Evolutionary conservation across 768 basidiomycete genomes (phyloP).

Genomic region (Tylopilus plumbeoviolaceoides): DNA sequence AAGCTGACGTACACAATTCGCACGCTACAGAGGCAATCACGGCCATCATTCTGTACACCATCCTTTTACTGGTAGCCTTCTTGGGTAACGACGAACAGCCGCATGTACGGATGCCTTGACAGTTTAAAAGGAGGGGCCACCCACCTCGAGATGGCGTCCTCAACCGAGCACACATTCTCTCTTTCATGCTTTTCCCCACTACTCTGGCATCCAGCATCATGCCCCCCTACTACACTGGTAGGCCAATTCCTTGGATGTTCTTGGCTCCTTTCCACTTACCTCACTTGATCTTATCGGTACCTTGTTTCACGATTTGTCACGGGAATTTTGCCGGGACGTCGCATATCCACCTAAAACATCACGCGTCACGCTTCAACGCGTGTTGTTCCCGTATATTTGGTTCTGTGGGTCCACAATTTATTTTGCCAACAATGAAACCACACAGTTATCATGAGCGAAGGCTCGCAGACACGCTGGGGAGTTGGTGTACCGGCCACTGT

Average conservation of each 20-base stretch:
- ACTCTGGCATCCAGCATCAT: too few relatives aligned
- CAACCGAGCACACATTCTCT: constrained; percentile 1
- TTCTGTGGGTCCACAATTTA: constrained; percentile 31
- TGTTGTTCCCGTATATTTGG: constrained; percentile 33
- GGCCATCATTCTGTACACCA: constrained; percentile 20
- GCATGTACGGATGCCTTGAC: constrained; percentile 11
- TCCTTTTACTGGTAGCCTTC: constrained; percentile 12
- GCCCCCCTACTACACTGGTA: too few relatives aligned
- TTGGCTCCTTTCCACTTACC: constrained; percentile 18
- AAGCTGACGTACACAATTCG: constrained; percentile 30
- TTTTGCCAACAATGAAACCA: constrained; percentile 28
- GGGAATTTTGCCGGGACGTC: constrained; percentile 10
- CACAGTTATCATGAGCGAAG: constrained; percentile 25
- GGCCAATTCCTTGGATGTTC: constrained; percentile 10
- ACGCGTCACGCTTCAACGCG: constrained; percentile 1
- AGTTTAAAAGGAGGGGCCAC: constrained; percentile 27
- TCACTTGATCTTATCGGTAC: constrained; percentile 21
- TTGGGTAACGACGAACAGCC: constrained; percentile 19
- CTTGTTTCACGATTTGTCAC: constrained; percentile 1
- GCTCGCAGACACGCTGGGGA: constrained; percentile 14
- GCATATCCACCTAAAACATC: constrained; percentile 5
- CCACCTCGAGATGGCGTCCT: constrained; percentile 4
- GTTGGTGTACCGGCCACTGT: constrained; percentile 6
- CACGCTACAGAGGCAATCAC: constrained; percentile 29
- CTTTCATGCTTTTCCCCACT: constrained; percentile 3